Evolutionary conservation across 2,329 filamentous ascomycete species (phyloP).

Genomic region (Colletotrichum orchidophilum): DNA sequence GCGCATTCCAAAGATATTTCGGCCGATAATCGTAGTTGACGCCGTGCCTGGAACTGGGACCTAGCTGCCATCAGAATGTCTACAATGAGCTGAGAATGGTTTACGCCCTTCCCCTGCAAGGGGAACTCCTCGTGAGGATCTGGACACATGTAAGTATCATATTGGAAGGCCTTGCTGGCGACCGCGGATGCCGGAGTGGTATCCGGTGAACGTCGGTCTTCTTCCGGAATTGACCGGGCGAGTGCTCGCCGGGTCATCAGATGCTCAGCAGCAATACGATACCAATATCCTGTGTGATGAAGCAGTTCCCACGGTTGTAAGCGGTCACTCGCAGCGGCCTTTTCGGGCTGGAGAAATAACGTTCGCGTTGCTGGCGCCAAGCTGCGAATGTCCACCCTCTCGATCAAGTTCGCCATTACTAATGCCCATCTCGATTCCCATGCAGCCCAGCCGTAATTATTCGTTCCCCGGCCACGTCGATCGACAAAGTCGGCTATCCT

Average conservation of each 20-base stretch:
- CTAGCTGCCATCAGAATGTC: conserved; percentile 61
- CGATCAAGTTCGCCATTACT: conserved; percentile 69
- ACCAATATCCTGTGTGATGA: conserved; percentile 76
- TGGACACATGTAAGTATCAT: conserved; percentile 74
- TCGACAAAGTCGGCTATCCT: conserved; percentile 82
- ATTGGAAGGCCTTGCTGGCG: conserved; percentile 62
- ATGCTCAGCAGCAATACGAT: conserved; percentile 68
- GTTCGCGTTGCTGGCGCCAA: conserved; percentile 53
- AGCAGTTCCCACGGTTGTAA: conserved; percentile 71
- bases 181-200: conserved; percentile 55
- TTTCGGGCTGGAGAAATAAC: conserved; percentile 67
- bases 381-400: conserved; percentile 61
- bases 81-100: conserved; percentile 66
- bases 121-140: conserved; percentile 70
- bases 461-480: conserved; percentile 82
- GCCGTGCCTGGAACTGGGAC: conserved; percentile 62
- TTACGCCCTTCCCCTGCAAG: conserved; percentile 57
- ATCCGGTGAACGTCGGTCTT: conserved; percentile 63
- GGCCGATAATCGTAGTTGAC: conserved; percentile 62
- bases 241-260: conserved; percentile 61
- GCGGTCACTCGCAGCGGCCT: conserved; percentile 64
- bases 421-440: conserved; percentile 84
- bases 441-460: conserved; percentile 92
- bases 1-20: conserved; percentile 68
- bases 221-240: conserved; percentile 66